These are phyloP conservation scores for Mycena kentingensis DNA, from an alignment of 768 basidiomycete genomes.

Conservation along the genomic window DNA sequence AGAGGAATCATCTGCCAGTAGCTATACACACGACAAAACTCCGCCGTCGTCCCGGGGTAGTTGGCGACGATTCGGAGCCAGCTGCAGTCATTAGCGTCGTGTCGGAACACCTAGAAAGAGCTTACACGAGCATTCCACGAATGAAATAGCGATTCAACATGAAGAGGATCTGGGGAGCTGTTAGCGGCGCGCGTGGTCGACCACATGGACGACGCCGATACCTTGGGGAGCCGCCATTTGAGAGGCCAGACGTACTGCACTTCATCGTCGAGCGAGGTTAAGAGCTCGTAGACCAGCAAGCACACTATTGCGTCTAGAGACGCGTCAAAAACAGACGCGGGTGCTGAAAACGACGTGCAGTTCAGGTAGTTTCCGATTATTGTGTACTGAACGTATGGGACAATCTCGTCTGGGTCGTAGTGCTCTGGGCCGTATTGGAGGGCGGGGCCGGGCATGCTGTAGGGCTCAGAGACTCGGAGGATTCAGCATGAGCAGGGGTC, in stretches of 20 bases:
- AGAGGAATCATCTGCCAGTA: constrained; percentile 8
- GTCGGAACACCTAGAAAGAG: neutral
- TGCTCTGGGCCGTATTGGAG: constrained; percentile 1
- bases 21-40: constrained; percentile 5
- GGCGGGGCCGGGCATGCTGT: constrained; percentile 14
- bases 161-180: constrained; percentile 5
- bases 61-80: constrained; percentile 1
- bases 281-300: constrained; percentile 17
- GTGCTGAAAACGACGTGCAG: constrained; percentile 4
- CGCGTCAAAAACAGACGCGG: neutral
- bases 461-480: neutral
- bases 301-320: constrained; percentile 9
- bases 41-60: neutral
- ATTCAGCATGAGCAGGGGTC: too few relatives aligned
- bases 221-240: constrained; percentile 4
- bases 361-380: constrained; percentile 7
- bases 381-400: neutral
- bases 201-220: too few relatives aligned
- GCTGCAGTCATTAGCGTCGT: neutral
- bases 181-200: too few relatives aligned
- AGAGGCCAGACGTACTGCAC: constrained; percentile 8
- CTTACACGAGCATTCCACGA: neutral
- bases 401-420: neutral
- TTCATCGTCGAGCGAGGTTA: constrained; percentile 22
- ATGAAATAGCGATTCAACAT: constrained; percentile 11